Conservation (phyloP, 2,329 filamentous ascomycete species). For the Trichoderma endophyticum region DNA sequence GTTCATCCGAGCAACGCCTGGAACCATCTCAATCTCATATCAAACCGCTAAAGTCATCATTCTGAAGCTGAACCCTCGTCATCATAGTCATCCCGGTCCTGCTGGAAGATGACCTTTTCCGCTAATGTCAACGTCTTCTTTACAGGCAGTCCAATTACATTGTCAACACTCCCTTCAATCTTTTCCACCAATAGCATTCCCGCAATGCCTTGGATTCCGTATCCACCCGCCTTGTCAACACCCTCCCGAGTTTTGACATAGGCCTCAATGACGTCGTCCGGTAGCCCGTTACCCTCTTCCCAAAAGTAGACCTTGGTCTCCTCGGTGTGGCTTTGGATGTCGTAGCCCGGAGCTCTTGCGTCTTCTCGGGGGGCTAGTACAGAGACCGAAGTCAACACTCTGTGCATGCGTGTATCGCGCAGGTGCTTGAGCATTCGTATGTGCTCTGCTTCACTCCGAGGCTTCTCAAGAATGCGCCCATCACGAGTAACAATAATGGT, state of each 20-base stretch:
- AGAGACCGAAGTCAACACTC: slow-evolving; percentile 81
- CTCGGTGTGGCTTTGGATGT: slow-evolving; percentile 75
- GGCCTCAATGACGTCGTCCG: slow-evolving; percentile 76
- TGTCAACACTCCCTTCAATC: slow-evolving; percentile 88
- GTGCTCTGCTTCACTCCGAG: slow-evolving; percentile 76
- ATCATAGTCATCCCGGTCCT: slow-evolving; percentile 60
- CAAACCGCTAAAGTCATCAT: neutral
- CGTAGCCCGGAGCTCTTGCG: slow-evolving; percentile 80
- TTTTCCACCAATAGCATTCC: slow-evolving; percentile 82
- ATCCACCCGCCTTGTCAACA: slow-evolving; percentile 93
- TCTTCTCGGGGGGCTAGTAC: slow-evolving; percentile 80
- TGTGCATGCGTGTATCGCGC: slow-evolving; percentile 73
- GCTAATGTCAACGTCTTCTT: slow-evolving; percentile 75
- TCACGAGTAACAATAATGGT: slow-evolving; percentile 78
- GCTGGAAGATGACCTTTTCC: slow-evolving; percentile 79
- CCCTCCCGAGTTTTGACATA: slow-evolving; percentile 86
- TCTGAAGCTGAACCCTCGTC: slow-evolving; percentile 46
- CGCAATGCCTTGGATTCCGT: slow-evolving; percentile 87
- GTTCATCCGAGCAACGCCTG: neutral
- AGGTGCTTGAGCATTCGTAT: slow-evolving; percentile 78
- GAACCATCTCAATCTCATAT: neutral
- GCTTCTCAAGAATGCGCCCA: slow-evolving; percentile 87
- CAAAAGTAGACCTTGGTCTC: slow-evolving; percentile 92
- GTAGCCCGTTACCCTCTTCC: slow-evolving; percentile 51
- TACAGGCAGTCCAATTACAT: slow-evolving; percentile 88